Conservation (phyloP, 1,139 yeast species). For the Suhomyces guaymorum region DNA sequence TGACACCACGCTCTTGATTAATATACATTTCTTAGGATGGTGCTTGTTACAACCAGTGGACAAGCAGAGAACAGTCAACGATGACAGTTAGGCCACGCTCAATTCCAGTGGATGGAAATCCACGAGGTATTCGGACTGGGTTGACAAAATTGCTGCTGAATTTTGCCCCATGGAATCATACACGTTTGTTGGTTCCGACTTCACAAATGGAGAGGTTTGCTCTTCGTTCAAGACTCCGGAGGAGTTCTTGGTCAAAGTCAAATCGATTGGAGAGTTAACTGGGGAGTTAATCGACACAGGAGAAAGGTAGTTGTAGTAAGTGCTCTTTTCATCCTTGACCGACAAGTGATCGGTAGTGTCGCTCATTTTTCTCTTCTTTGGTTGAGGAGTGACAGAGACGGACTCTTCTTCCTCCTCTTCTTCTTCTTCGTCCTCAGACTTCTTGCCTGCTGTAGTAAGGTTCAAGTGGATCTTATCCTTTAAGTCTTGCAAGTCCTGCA, state of each 20-base stretch:
- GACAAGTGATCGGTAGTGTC: constrained; percentile 1
- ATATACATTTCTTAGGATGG: constrained; percentile 21
- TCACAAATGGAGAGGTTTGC: constrained; percentile 14
- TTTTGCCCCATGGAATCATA: constrained; percentile 51
- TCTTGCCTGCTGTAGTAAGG: constrained; percentile 22
- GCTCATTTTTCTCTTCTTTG: constrained; percentile 11
- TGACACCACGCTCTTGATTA: constrained; percentile 21
- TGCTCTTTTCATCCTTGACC: constrained; percentile 17
- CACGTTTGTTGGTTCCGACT: constrained; percentile 12
- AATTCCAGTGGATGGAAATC: constrained; percentile 5
- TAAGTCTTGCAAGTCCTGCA: constrained; percentile 32
- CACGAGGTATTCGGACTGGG: constrained; percentile 6
- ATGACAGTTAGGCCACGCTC: constrained; percentile 2
- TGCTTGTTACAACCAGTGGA: constrained; percentile 13
- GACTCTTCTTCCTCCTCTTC: constrained; percentile 18
- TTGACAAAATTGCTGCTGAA: constrained; percentile 51
- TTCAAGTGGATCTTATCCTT: constrained; percentile 36
- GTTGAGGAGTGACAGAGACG: constrained; percentile 8
- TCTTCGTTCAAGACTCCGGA: constrained; percentile 8
- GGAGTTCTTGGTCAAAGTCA: constrained; percentile 29
- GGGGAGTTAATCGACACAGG: constrained; percentile 50
- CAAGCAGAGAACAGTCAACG: constrained; percentile 40
- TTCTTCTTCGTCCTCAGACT: constrained; percentile 19
- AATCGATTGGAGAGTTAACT: constrained; percentile 42
- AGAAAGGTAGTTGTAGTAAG: constrained; percentile 41